These are phyloP conservation scores for Fraxinus quadrangulata DNA, from an alignment of 257 asterid species.

Conservation along the genomic window DNA sequence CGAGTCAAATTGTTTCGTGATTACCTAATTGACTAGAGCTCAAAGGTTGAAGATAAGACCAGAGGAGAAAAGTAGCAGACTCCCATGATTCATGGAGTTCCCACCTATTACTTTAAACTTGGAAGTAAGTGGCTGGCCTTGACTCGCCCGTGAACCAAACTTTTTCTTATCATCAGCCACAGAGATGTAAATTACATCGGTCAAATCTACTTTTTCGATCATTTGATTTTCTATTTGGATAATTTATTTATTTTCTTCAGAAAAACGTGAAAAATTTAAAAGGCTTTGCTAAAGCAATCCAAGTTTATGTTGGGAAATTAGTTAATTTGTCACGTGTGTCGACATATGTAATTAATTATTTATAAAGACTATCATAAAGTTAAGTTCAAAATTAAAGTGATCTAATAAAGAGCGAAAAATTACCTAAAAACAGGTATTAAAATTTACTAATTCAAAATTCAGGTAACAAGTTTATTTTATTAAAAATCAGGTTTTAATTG, in stretches of 20 bases:
- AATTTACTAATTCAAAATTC: too few species aligned
- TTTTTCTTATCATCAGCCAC: not conserved
- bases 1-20: not conserved
- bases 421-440: too few species aligned
- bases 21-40: slow-evolving; percentile 17
- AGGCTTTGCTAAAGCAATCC: too few species aligned
- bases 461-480: too few species aligned
- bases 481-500: too few species aligned
- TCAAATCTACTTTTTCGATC: not conserved
- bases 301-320: too few species aligned
- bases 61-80: not conserved
- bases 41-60: slow-evolving; percentile 16
- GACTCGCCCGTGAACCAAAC: slow-evolving; percentile 28
- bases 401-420: too few species aligned
- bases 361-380: too few species aligned
- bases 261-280: not conserved
- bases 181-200: not conserved
- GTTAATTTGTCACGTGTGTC: too few species aligned
- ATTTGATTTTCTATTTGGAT: not conserved
- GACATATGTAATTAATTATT: too few species aligned
- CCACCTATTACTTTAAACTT: slow-evolving; percentile 22
- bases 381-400: too few species aligned
- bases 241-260: not conserved
- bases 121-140: slow-evolving; percentile 27
- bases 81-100: slow-evolving; percentile 41